Evolutionary conservation across 2,329 filamentous ascomycete genomes (phyloP), one percentile per base, ranked within the genome.

Genomic region (Fusarium cyanostomum): DNA sequence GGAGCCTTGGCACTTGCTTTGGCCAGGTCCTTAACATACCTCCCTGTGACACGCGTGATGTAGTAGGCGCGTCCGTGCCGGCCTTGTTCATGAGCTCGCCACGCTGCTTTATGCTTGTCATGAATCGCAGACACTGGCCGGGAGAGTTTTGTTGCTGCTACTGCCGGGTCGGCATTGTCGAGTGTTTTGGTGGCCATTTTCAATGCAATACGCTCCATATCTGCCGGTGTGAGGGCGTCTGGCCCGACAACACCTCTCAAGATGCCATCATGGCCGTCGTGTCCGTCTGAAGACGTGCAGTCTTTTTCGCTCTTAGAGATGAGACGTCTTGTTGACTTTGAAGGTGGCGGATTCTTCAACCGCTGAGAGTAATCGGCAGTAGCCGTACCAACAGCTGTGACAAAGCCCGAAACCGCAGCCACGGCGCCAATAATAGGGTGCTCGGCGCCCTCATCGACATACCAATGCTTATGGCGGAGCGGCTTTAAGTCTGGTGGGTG

Each of bases 381-480:
- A 15, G 67, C 67, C 1, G 64, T 70, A 26, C 61, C 67, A 10
- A 92, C 81, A 38, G 86, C 86, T 2, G 86, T 84, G 48, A 90
- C 81, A 1, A 89, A 90, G 86, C 33, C 59, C 4, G 91, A 79
- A 4, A 91, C 76, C 0, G 91, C 89, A 30, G 85, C 86, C 9
- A 89, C 85, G 12, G 84, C 86, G 27, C 88, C 88, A 28, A 85
- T 84, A 5, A 90, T 79, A 0, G 89, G 89, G 61, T 89, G 87
- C 63, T 81, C 83, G 0, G 88, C 88, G 2, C 88, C 87, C 44
- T 87, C 82, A 52, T 89, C 86, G 0, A 86, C 85, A 55, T 89
- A 84, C 73, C 89, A 90, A 66, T 89, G 86, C 33, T 61, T 69
- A 8, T 66, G 66, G 5, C 52, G 59, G 3, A 75, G 38, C 72